Conservation (phyloP, 2,329 filamentous ascomycete species). For the Karstenula rhodostoma region DNA sequence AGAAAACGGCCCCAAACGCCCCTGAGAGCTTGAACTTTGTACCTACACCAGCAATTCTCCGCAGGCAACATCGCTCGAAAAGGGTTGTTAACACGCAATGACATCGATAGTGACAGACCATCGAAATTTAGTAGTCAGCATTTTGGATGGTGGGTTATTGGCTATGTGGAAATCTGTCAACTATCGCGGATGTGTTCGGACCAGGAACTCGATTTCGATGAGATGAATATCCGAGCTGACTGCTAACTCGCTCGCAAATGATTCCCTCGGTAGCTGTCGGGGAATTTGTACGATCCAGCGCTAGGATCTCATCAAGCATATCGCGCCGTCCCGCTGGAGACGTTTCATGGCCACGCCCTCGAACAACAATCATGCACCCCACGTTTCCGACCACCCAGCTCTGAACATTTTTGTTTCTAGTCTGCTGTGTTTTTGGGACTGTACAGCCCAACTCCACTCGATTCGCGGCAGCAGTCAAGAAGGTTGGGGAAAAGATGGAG, state of each 20-base stretch:
- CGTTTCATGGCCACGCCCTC: background rate
- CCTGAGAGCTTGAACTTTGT: background rate
- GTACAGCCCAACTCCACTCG: background rate
- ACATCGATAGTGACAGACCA: background rate
- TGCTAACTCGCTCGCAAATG: background rate
- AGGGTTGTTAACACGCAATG: too few relatives aligned
- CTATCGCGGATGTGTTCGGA: background rate
- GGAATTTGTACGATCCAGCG: background rate
- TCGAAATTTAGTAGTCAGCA: background rate
- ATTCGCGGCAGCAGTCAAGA: background rate
- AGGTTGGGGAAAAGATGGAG: background rate
- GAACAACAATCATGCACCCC: background rate
- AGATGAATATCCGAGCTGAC: too few relatives aligned
- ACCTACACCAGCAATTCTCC: background rate
- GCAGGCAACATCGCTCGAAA: background rate
- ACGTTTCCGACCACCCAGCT: constrained; percentile 1
- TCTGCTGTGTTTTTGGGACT: background rate
- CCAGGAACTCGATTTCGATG: too few relatives aligned
- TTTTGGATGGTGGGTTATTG: background rate
- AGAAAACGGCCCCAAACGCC: background rate
- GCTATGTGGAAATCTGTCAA: background rate
- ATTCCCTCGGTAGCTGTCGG: background rate
- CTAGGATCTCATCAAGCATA: background rate
- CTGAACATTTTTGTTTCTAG: background rate
- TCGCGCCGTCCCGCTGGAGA: background rate